Evolutionary conservation across 2,329 filamentous ascomycete species (phyloP).

Genomic region (Trichophyton rubrum): DNA sequence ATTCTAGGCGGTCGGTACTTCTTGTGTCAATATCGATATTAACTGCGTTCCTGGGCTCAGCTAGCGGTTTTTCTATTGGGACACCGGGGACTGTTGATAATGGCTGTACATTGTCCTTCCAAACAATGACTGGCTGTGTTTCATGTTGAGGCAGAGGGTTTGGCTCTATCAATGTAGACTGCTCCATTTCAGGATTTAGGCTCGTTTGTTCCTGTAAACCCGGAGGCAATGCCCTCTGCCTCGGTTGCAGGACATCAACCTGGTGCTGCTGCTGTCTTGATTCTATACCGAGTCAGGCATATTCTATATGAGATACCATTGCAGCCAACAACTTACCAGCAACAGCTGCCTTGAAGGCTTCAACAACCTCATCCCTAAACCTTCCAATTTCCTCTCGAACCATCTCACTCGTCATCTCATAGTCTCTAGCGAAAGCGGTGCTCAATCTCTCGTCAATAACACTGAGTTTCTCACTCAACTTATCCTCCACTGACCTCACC

Average conservation of each 20-base stretch:
- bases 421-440: not conserved
- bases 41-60: not conserved
- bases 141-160: no score
- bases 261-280: not conserved
- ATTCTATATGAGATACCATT: not conserved
- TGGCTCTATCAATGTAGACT: not conserved
- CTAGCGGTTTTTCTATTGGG: not conserved
- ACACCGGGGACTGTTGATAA: not conserved
- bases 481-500: not conserved
- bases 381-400: slow-evolving; percentile 3
- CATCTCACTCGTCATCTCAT: slow-evolving; percentile 1
- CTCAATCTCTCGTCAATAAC: not conserved
- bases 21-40: not conserved
- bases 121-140: not conserved
- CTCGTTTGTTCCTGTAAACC: not conserved
- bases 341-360: not conserved
- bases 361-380: slow-evolving; percentile 1
- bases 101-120: not conserved
- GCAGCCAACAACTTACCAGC: not conserved
- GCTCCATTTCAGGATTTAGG: no score
- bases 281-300: not conserved
- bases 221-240: not conserved
- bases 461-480: not conserved
- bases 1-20: not conserved
- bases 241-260: not conserved